Conservation (phyloP, 2,329 filamentous ascomycete genomes). For the Incumbomyces delicatus region DNA sequence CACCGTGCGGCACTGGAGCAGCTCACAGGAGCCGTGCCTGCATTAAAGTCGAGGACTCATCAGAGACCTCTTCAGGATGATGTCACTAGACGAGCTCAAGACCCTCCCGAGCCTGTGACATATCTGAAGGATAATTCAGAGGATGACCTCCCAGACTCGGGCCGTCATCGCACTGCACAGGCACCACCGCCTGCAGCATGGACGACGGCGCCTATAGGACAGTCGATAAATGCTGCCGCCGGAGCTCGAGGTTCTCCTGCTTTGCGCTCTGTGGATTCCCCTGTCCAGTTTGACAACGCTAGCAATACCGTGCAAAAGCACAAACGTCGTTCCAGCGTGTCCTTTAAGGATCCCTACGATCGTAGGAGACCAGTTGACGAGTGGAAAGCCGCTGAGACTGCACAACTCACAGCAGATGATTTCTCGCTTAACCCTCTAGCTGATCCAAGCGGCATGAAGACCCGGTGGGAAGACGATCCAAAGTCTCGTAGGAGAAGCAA, state of each 20-base stretch:
- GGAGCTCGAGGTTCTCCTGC: conserved; percentile 15
- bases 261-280: conserved; percentile 9
- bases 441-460: conserved; percentile 43
- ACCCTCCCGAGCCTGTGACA: not conserved
- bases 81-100: not conserved
- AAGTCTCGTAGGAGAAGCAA: conserved; percentile 35
- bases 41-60: conserved; percentile 14
- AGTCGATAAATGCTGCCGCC: conserved; percentile 3
- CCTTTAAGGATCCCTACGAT: conserved; percentile 38
- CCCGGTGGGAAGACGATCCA: conserved; percentile 67
- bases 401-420: conserved; percentile 48
- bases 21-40: conserved; percentile 13
- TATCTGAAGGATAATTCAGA: not conserved
- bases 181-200: not conserved
- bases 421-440: conserved; percentile 43
- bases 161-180: not conserved
- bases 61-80: conserved; percentile 11
- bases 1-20: conserved; percentile 21
- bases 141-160: not conserved
- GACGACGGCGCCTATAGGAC: conserved; percentile 1
- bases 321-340: conserved; percentile 29
- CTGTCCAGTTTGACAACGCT: not conserved
- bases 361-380: conserved; percentile 43
- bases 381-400: conserved; percentile 60
- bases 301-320: conserved; percentile 13